These are phyloP conservation scores for Colletotrichum lentis DNA, from an alignment of 2,329 filamentous ascomycete species.

Conservation along the genomic window DNA sequence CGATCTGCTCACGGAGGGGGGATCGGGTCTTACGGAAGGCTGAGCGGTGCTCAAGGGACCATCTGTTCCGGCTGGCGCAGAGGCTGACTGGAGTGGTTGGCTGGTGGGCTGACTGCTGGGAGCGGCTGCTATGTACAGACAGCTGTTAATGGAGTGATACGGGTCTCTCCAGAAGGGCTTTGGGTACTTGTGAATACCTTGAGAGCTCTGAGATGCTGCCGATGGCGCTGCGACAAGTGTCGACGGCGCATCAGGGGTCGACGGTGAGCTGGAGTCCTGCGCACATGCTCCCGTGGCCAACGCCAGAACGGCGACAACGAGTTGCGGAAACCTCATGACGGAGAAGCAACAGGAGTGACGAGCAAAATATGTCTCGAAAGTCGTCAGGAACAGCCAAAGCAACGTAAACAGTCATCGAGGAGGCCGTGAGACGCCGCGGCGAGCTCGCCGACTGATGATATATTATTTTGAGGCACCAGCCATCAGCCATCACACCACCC, in stretches of 20 bases:
- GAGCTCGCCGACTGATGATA: background rate
- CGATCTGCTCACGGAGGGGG: background rate
- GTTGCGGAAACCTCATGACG: slow-evolving; percentile 6
- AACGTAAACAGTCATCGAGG: background rate
- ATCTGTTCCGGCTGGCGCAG: background rate
- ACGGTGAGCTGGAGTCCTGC: background rate
- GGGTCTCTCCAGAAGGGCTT: no score
- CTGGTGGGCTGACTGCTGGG: background rate
- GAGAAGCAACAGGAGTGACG: background rate
- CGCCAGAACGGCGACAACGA: background rate
- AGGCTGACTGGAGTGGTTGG: background rate
- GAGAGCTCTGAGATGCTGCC: background rate
- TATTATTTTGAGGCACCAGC: background rate
- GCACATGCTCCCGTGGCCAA: slow-evolving; percentile 1
- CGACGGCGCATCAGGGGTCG: background rate
- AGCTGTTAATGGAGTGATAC: background rate
- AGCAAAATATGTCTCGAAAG: background rate
- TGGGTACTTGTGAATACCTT: background rate
- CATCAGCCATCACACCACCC: no score
- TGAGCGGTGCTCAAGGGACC: background rate
- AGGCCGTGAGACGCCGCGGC: background rate
- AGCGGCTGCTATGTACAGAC: background rate
- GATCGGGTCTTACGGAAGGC: background rate
- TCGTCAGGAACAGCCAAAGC: background rate
- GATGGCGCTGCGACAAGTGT: background rate